Base-by-base conservation (phyloP, 768 basidiomycete genomes). In the Mycena kentingensis region DNA sequence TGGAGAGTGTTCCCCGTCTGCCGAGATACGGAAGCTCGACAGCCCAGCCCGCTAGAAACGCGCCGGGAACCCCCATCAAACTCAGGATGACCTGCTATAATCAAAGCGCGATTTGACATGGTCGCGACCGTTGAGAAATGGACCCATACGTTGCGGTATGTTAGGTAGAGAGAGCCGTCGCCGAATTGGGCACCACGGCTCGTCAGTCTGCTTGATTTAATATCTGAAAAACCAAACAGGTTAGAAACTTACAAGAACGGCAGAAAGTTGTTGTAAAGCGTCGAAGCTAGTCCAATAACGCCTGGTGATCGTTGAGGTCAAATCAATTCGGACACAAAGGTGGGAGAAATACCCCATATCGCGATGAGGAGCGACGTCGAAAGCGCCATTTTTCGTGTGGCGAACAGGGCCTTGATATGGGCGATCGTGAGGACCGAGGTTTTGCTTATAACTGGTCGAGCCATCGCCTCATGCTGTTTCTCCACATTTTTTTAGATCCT, bases 231-330 rank as follows among this genome's bases (percentile, higher is more conserved):
- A 25, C 1, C 10, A 19, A 35, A 16, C 5, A 27, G 21, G 12
- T 4, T 8, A 18, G 34, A 3, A 1, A 46, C 55, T 0, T 21
- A 62, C 53, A 65, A 35, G 43, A 51, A 64, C 3, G 65, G 63
- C 16, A 64, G 49, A 41, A 65, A 65, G 27, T 43, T 52, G 19
- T 56, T 60, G 45, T 56, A 57, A 22, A 90, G 67, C 15, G 88
- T 87, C 57, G 85, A 89, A 2, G 88, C 88, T 13, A 90, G 76
- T 6, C 88, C 89, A 52, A 91, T 90, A 36, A 90, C 72, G 2
- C 81, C 87, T 7, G 19, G 5, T 5, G 21, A 10, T 8, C 12
- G 22, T 12, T 11, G 8, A 24, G 12, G 26, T 22, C 37, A 18
- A 10, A 19, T 39, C 8, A 39, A 18, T 18, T 10, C 8, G 21